phyloP scores from a whole-genome alignment of 441 rosid species.

The Syzygium malaccense region DNA sequence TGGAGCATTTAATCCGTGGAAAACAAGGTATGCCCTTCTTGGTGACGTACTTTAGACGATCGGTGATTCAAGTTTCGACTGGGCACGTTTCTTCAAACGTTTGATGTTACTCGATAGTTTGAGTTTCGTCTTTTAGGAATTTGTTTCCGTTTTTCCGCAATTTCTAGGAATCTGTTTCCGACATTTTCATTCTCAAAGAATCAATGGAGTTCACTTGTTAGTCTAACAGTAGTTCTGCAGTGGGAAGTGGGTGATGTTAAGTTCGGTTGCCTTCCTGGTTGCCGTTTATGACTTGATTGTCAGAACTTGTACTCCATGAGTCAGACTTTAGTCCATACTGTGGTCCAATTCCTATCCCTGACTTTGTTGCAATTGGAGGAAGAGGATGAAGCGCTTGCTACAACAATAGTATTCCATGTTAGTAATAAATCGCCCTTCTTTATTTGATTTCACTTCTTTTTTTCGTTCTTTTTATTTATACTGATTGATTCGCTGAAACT shows the following conservation, averaged over 20 bases:
- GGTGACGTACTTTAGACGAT: too few species aligned
- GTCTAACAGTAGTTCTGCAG: not conserved
- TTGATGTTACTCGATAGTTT: too few species aligned
- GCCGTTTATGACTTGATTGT: not conserved
- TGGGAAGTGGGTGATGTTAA: not conserved
- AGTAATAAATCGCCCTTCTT: constrained; percentile 13
- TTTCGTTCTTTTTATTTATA: not conserved
- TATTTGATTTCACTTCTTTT: not conserved
- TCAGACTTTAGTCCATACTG: not conserved
- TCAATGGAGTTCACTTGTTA: not conserved
- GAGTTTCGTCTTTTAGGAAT: too few species aligned
- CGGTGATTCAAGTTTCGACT: too few species aligned
- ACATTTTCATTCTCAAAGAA: not conserved
- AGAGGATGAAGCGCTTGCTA: constrained; percentile 81
- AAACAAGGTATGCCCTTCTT: too few species aligned
- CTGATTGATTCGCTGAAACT: not conserved
- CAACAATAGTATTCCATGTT: constrained; percentile 59
- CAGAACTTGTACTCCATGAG: not conserved
- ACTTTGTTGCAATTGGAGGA: constrained; percentile 28
- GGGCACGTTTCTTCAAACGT: too few species aligned
- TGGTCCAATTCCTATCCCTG: constrained; percentile 19
- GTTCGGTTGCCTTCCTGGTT: not conserved
- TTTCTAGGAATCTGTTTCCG: too few species aligned
- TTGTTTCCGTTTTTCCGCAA: too few species aligned
- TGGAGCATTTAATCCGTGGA: too few species aligned